phyloP scores from a whole-genome alignment of 805 yeast genomes.

The Debaryomyces hansenii region DNA sequence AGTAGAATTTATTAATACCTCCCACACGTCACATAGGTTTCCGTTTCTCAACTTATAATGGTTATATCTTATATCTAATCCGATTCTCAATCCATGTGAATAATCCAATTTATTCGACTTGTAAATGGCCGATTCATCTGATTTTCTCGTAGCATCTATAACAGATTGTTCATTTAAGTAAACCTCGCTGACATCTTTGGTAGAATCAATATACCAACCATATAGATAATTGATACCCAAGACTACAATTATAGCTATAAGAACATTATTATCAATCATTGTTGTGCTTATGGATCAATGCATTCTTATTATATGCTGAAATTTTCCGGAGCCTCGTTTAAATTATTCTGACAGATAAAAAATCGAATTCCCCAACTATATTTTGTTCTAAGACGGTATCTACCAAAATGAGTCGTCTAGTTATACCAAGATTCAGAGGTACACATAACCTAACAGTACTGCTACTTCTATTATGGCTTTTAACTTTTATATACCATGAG shows the following conservation, averaged over 20 bases:
- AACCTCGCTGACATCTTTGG: constrained; percentile 57
- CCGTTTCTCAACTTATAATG: constrained; percentile 74
- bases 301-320: not conserved
- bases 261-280: constrained; percentile 9
- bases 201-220: constrained; percentile 27
- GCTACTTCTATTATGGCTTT: constrained; percentile 27
- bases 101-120: constrained; percentile 74
- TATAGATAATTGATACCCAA: constrained; percentile 18
- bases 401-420: constrained; percentile 6
- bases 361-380: no score
- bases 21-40: constrained; percentile 73
- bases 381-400: no score
- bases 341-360: no score
- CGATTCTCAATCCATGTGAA: constrained; percentile 67
- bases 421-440: constrained; percentile 25
- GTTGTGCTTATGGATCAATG: not conserved
- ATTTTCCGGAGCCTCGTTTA: no score
- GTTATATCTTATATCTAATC: constrained; percentile 60
- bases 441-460: constrained; percentile 25
- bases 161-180: constrained; percentile 66
- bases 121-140: constrained; percentile 72
- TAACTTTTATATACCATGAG: constrained; percentile 32
- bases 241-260: constrained; percentile 19
- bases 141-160: constrained; percentile 60
- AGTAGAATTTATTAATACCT: constrained; percentile 38